A percentile compares a stretch with the other conserved stretches of the same genome.
Conservation (phyloP, 495 filamentous ascomycete genomes). For the Xylona heveae region DNA sequence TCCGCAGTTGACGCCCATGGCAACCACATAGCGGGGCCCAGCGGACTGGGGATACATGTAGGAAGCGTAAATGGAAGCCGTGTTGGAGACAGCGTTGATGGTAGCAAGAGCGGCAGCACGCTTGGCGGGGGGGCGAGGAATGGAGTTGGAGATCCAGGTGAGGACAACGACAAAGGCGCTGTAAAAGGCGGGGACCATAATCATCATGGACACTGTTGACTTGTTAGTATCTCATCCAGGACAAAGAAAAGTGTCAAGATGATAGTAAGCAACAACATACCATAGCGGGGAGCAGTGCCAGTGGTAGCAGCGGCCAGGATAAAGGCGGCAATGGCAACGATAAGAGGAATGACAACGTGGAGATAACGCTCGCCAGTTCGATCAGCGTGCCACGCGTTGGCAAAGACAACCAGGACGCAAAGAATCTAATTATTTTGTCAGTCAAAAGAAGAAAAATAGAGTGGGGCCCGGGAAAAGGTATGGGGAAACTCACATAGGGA, state of each 20-base stretch:
- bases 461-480: too few species aligned
- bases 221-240: too few species aligned
- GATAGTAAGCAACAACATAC: too few species aligned
- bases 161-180: conserved; percentile 35
- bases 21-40: conserved; percentile 32
- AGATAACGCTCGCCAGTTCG: conserved; percentile 58
- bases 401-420: conserved; percentile 43
- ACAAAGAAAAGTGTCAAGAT: too few species aligned
- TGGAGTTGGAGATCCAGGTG: conserved; percentile 59
- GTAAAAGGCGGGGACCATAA: conserved; percentile 40
- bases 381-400: conserved; percentile 64
- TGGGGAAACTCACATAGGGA: too few species aligned
- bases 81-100: conserved; percentile 66
- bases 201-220: too few species aligned
- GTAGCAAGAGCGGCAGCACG: conserved; percentile 61
- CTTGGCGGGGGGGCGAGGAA: conserved; percentile 69
- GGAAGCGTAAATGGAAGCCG: conserved; percentile 45
- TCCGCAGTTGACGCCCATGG: conserved; percentile 54
- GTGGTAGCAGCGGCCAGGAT: conserved; percentile 56
- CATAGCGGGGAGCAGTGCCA: conserved; percentile 40
- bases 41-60: conserved; percentile 46
- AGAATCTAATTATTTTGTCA: conserved; percentile 19
- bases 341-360: conserved; percentile 49
- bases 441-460: too few species aligned
- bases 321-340: conserved; percentile 47